Evolutionary conservation across 352 stramenopile genomes (phyloP), one percentile per base, ranked within the genome.

Genomic region (Globisporangium middletonii): DNA sequence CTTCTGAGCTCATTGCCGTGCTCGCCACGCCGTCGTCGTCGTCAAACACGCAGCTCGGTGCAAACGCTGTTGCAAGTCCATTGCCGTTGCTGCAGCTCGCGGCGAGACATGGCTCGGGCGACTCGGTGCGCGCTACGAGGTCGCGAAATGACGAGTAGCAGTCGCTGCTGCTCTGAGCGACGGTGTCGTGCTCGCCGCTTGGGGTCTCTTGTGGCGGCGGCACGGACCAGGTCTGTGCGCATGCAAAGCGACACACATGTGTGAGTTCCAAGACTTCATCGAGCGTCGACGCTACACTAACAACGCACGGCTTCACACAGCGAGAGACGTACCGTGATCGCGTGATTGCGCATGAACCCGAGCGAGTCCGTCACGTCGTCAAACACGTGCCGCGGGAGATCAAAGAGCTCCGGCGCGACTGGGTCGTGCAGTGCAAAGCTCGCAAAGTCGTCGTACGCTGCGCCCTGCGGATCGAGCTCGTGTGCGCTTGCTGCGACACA

Each of bases 401-500:
- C 59, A 18, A 64, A 64, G 9, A 64, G 30, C 41, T 64, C 44
- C 3, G 53, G 42, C 1, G 44, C 28, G 1, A 59, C 53, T 44
- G 59, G 59, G 23, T 64, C 45, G 37, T 57, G 49, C 38, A 57
- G 50, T 35, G 50, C 50, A 57, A 63, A 63, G 33, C 46, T 63
- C 11, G 50, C 28, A 49, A 63, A 63, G 35, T 63, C 57, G 16
- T 63, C 57, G 33, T 53, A 63, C 23, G 51, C 33, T 23, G 46
- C 37, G 18, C 33, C 33, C 33, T 55, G 37, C 47, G 47, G 47
- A 0, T 48, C n/a, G 7, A 52, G 26, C 37, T 56, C 52, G 9
- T 35, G 41, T n/a, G 15, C 46, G 27, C 54, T 38, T 28, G 44
- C 59, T 42, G 53, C 59, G 19, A 64, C 51, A 55, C 53, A 60